Evolutionary conservation across 768 basidiomycete genomes (phyloP).

Genomic region (Mrakia hoshinonis): DNA sequence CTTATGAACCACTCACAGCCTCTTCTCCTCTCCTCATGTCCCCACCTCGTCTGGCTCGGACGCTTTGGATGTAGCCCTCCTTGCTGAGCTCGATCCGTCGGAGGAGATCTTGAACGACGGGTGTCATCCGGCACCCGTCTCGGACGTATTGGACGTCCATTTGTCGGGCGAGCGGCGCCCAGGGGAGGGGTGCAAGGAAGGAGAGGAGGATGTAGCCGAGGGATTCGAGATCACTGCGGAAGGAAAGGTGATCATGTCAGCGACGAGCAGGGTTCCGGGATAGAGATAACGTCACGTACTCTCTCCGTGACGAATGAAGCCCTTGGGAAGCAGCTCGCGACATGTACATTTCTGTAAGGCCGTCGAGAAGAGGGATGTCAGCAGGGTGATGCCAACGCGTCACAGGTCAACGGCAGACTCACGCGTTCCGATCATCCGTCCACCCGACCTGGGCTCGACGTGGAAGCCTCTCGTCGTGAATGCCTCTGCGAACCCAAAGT

Average conservation of each 20-base stretch:
- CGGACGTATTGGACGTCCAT: slow-evolving; percentile 7
- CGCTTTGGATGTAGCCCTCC: neutral
- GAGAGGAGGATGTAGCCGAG: slow-evolving; percentile 19
- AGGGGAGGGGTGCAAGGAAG: slow-evolving; percentile 8
- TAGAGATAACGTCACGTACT: neutral
- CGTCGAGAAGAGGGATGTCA: neutral
- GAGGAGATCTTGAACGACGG: neutral
- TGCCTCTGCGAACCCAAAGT: slow-evolving; percentile 8
- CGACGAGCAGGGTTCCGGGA: neutral
- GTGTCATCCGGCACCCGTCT: neutral
- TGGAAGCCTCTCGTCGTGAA: neutral
- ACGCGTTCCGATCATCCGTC: slow-evolving; percentile 1
- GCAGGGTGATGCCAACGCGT: neutral
- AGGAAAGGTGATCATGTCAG: neutral
- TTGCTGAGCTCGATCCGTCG: neutral
- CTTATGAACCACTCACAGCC: slow-evolving; percentile 6
- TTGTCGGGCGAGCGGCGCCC: neutral
- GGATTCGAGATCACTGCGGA: slow-evolving; percentile 4
- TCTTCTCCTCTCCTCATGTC: neutral
- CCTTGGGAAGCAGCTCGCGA: neutral
- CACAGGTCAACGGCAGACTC: neutral
- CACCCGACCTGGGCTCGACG: neutral
- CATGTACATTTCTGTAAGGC: slow-evolving; percentile 6
- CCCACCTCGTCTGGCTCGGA: neutral
- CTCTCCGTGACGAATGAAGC: neutral